Base-by-base conservation (phyloP, 192 early-diverging fungal species). In the Coemansia sp. region DNA sequence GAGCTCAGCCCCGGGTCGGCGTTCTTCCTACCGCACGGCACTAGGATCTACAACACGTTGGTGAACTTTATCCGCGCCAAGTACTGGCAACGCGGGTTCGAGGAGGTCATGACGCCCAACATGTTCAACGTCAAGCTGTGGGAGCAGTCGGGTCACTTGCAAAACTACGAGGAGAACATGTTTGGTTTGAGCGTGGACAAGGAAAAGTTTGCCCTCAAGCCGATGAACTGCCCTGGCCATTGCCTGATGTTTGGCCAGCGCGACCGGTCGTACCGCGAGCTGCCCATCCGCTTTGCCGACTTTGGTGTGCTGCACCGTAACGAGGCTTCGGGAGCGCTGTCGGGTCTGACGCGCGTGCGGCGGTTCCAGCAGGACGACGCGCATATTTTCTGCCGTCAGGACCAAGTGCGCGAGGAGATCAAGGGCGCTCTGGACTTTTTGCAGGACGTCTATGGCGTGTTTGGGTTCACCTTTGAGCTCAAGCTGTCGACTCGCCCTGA, bases 331-430 rank as follows among this genome's bases (percentile, higher is more conserved):
- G 97, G 97, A 17, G 97, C 97, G 9, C 81, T 99, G 33, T 86
- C 89, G 36, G 97, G 97, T 19, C 87, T 98, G 65, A 99, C 97
- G 17, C 94, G 97, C 73, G 96, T 98, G 40, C 91, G 97, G 69
- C 88, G 97, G 63, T 99, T 99, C 92, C 95, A 97, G 77, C 97
- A 99, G 78, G 97, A 99, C 73, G 97, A 99, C 87, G 96, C 97
- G 37, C 97, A 99, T 71, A 97, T 99, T 67, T 99, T 99, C 85
- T 98, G 96, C 84, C 85, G 87, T 21, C 77, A 90, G 19, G 93
- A 93, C 66, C 96, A 98, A 87, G 83, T 97, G 37, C 84, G 86
- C 57, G 57, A 65, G 35, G 97, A 99, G 86, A 97, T 99, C 84
- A 86, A 86, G 29, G 78, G 85, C 31, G 88, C 86, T 59, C 88